Evolutionary conservation across 805 yeast species (phyloP), one percentile per base, ranked within the genome.

Genomic region (Naumovozyma baii): DNA sequence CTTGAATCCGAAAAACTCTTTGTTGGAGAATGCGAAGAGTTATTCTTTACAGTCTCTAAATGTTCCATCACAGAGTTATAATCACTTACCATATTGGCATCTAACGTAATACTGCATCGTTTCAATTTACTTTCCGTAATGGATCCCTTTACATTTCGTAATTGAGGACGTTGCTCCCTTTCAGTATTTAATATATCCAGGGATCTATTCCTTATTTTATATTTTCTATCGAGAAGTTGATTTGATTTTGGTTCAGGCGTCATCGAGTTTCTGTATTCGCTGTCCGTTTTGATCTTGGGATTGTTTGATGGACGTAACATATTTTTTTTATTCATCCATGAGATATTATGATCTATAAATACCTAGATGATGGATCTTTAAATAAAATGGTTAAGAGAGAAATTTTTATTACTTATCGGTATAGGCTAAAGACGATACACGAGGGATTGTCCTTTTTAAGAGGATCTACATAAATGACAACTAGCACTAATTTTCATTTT

Each of bases 81-180:
- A 28, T 57, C 62, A 22, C 53, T 43, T 3, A 55, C 49, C 29
- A 55, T 36, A 12, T 45, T 48, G 22, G 52, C 55, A 42, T 57
- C 62, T 18, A 57, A 40, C 16, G 52, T 22, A 16, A 53, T 46
- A 12, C 56, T 55, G 37, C 57, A 48, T 40, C 61, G 33, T n/a
- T 39, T 39, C 5, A 41, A 30, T 18, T 15, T 36, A 18, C 33
- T 36, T 13, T 17, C 25, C 33, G 39, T 30, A 8, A 19, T 34
- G 8, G 20, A 29, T 3, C 29, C 16, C 8, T 33, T 16, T 18
- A 36, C n/a, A 15, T 16, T 32, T 15, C 18, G 37, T 7, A 22
- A 44, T 42, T 52, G 51, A 28, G 48, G 26, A 10, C 10, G 26
- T 22, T 22, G 26, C 26, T 22, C 10, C 26, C 26, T 22, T 22